Percentiles rank a stretch among this genome's conserved stretches.
Conservation (phyloP, 1,284 basidiomycete species). For the Apiotrichum gamsii region DNA sequence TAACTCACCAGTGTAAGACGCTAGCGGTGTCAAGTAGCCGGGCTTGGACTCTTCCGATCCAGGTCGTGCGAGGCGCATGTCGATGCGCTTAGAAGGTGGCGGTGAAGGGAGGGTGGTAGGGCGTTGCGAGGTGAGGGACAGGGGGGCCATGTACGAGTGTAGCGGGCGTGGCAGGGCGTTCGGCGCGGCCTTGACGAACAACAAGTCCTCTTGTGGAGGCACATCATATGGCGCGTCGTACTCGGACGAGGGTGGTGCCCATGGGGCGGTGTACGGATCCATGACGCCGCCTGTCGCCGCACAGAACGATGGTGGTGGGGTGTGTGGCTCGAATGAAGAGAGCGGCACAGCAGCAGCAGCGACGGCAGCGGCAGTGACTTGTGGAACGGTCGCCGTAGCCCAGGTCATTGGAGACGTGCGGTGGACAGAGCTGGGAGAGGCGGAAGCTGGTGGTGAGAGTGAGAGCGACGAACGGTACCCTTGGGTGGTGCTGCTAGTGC, state of each 20-base stretch:
- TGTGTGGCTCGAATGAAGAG: constrained; percentile 13
- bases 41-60: constrained; percentile 32
- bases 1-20: constrained; percentile 38
- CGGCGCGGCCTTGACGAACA: constrained; percentile 13
- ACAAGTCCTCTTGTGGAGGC: constrained; percentile 4
- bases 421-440: constrained; percentile 9
- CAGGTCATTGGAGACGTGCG: constrained; percentile 18
- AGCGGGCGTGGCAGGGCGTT: constrained; percentile 8
- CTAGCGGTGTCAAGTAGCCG: constrained; percentile 36
- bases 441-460: constrained; percentile 14
- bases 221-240: no score
- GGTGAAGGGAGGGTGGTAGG: constrained; percentile 4
- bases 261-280: constrained; percentile 4
- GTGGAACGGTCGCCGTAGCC: constrained; percentile 1
- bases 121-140: constrained; percentile 6
- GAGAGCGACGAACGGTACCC: constrained; percentile 14
- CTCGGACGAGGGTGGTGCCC: no score
- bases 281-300: constrained; percentile 3
- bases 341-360: no score
- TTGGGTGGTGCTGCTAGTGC: not conserved
- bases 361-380: not conserved
- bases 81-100: constrained; percentile 20
- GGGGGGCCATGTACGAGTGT: constrained; percentile 13
- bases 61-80: constrained; percentile 39
- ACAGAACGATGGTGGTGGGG: constrained; percentile 10